Conservation (phyloP, 2,329 filamentous ascomycete genomes). For the Scytalidium lignicola region DNA sequence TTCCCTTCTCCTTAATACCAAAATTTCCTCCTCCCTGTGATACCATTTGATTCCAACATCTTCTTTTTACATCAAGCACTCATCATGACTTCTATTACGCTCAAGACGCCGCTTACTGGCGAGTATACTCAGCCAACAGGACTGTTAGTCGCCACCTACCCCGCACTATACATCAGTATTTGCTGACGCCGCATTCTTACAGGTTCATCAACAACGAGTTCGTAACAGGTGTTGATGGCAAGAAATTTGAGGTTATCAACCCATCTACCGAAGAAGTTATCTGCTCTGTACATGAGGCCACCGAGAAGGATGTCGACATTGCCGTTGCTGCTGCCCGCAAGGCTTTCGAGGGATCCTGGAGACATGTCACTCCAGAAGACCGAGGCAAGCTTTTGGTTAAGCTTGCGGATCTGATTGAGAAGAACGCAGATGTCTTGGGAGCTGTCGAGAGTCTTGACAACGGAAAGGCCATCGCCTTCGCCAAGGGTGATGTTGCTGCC, state of each 20-base stretch:
- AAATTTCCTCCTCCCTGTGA: neutral
- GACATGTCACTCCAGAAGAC: conserved; percentile 60
- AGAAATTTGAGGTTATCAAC: conserved; percentile 91
- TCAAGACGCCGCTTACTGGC: conserved; percentile 26
- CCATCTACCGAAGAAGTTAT: conserved; percentile 81
- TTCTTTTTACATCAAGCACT: neutral
- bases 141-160: conserved; percentile 33
- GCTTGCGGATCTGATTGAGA: conserved; percentile 75
- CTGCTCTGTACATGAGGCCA: conserved; percentile 75
- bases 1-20: neutral
- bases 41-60: neutral
- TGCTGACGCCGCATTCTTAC: conserved; percentile 1
- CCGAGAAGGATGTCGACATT: conserved; percentile 78
- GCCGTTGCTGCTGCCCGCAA: conserved; percentile 82
- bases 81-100: conserved; percentile 22
- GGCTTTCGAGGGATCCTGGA: conserved; percentile 74
- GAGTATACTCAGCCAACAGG: conserved; percentile 30
- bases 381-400: conserved; percentile 67
- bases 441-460: conserved; percentile 85
- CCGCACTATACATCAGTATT: conserved; percentile 8
- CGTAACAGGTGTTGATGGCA: conserved; percentile 75
- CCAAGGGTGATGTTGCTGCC: conserved; percentile 67
- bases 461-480: conserved; percentile 74
- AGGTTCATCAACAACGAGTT: conserved; percentile 86
- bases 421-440: conserved; percentile 71